phyloP scores from a whole-genome alignment of 1,284 basidiomycete species.

The Cryptococcus neoformans region DNA sequence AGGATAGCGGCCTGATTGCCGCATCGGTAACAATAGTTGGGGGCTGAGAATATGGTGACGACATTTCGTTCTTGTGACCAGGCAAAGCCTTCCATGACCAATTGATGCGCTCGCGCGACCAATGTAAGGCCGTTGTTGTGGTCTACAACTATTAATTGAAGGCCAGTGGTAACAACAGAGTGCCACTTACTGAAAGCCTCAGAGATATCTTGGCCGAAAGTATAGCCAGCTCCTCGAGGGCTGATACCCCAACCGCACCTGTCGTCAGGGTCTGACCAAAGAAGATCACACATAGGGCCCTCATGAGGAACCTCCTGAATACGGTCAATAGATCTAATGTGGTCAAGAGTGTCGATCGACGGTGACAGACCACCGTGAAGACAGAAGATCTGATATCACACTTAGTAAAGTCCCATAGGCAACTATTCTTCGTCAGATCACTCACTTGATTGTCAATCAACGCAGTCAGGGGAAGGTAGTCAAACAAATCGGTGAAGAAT shows the following conservation, averaged over 20 bases:
- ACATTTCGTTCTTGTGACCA: conserved; percentile 99
- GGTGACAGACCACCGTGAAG: conserved; percentile 97
- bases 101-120: conserved; percentile 91
- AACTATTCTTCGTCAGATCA: conserved; percentile 20
- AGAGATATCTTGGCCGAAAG: conserved; percentile 96
- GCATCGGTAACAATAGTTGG: conserved; percentile 99
- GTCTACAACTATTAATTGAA: conserved; percentile 49
- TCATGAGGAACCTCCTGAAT: conserved; percentile 99
- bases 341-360: conserved; percentile 98
- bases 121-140: conserved; percentile 99
- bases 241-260: conserved; percentile 99
- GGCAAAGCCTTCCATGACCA: conserved; percentile 93
- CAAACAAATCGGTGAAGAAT: conserved; percentile 98
- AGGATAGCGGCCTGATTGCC: conserved; percentile 99
- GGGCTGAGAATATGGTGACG: conserved; percentile 99
- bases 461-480: conserved; percentile 94
- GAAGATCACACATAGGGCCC: conserved; percentile 97
- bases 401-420: not conserved
- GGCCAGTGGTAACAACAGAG: not conserved
- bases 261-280: conserved; percentile 99
- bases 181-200: conserved; percentile 55
- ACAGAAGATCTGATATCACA: conserved; percentile 84
- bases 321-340: conserved; percentile 96
- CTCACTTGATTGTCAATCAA: conserved; percentile 97
- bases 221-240: conserved; percentile 97